Evolutionary conservation across 139 green algal species (phyloP).

Genomic region (Chlorella sp.): DNA sequence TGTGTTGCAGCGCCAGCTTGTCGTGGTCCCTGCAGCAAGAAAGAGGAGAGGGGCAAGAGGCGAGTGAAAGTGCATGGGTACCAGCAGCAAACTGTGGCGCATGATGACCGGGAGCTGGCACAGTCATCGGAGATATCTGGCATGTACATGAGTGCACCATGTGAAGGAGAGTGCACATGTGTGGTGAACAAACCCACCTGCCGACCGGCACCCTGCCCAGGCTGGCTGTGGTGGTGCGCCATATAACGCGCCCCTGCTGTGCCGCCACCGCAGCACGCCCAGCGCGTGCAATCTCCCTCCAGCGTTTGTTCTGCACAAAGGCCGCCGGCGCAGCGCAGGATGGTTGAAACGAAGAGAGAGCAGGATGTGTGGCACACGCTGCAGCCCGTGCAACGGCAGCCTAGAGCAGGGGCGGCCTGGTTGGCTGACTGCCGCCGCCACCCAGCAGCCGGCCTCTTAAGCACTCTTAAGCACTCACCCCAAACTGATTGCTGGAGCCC

Average conservation of each 20-base stretch:
- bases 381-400: too few species aligned
- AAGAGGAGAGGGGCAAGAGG: background rate
- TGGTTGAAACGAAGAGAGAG: too few species aligned
- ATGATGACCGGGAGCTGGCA: too few species aligned
- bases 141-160: too few species aligned
- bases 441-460: too few species aligned
- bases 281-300: background rate
- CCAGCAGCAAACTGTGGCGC: too few species aligned
- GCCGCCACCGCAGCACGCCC: background rate
- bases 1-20: background rate
- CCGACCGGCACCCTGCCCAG: background rate
- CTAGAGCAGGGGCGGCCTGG: too few species aligned
- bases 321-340: too few species aligned
- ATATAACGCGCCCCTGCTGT: slow-evolving; percentile 16
- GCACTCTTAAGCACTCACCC: background rate
- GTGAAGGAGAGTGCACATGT: background rate
- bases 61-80: too few species aligned
- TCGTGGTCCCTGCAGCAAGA: slow-evolving; percentile 6
- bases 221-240: slow-evolving; percentile 10
- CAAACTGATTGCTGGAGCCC: slow-evolving; percentile 24
- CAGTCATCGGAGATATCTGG: too few species aligned
- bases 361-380: too few species aligned
- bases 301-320: background rate
- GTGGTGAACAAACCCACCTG: background rate
- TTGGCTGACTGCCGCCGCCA: too few species aligned